Evolutionary conservation across 169 alveolate species (phyloP), one percentile per base, ranked within the genome.

Genomic region (Perkinsus marinus): DNA sequence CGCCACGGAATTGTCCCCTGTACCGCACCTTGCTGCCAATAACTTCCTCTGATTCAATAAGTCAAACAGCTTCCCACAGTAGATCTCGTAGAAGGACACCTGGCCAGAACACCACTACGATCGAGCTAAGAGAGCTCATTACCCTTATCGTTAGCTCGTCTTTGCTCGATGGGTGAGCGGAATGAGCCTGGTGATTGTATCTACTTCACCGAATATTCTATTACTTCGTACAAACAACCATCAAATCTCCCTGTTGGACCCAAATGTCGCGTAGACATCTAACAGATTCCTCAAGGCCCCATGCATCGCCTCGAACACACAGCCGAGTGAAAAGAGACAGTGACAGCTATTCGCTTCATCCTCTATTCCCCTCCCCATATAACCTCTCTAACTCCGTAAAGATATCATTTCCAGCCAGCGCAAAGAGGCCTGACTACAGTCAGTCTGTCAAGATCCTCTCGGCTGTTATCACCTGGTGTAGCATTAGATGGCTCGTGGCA

Each of bases 1-100:
- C 26, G 22, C 43, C 43, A 22, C 39, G 39, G 2, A 6, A 36
- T 22, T 39, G n/a, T 19, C 43, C 26, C 90, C 34, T 10, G 10
- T 41, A 41, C 46, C 46, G 46, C 79, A 57, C 79, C 79, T 57
- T 0, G 79, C 79, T 30, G 79, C 79, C 79, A 57, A 26, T 2
- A 57, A 0, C 79, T 95, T 94, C 95, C 98, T 95, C 90, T 98
- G 97, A 94, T 99, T 98, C 38, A 99, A 97, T 79, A 99, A 95
- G 95, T 99, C 99, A 92, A 96, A 98, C 41, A 99, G 97, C 95
- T 98, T 98, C 68, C 99, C 99, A 93, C 99, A 98, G 94, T 99
- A 99, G 90, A 99, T 99, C 95, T 99, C 99, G 93, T 98, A 99
- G 96, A 99, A 99, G 89, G 99, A 97, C 39, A 99, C 98, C 93